These are phyloP conservation scores for Boletellus sp. DNA, from an alignment of 768 basidiomycete species.

Conservation along the genomic window DNA sequence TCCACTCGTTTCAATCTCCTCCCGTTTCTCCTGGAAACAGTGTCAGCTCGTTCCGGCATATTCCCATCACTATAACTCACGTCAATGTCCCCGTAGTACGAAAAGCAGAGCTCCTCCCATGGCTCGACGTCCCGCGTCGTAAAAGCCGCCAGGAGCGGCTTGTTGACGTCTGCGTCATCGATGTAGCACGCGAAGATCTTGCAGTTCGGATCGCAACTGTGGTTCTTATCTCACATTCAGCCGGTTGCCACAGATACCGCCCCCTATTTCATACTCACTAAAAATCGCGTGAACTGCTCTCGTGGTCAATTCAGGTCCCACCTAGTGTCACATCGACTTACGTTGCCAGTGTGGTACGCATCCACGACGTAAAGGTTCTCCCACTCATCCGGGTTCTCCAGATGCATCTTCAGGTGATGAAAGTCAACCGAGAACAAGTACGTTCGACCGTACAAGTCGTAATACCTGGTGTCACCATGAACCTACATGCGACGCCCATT, in stretches of 20 bases:
- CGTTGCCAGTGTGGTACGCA: constrained; percentile 86
- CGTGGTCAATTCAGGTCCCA: constrained; percentile 1
- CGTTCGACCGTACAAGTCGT: constrained; percentile 68
- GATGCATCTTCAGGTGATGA: constrained; percentile 49
- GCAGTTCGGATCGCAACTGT: constrained; percentile 88
- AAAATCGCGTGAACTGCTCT: constrained; percentile 86
- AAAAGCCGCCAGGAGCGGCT: constrained; percentile 68
- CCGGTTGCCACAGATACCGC: not conserved
- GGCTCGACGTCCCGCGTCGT: constrained; percentile 59
- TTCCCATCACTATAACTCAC: constrained; percentile 17
- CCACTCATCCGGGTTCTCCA: constrained; percentile 24
- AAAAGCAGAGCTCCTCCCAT: constrained; percentile 74
- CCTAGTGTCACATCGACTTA: constrained; percentile 36
- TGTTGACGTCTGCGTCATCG: constrained; percentile 69
- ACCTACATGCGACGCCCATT: not conserved
- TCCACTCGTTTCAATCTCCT: constrained; percentile 10
- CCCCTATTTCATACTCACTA: constrained; percentile 45
- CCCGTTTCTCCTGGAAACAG: constrained; percentile 20
- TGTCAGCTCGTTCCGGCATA: not conserved
- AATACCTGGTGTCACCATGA: constrained; percentile 44
- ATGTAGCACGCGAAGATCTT: constrained; percentile 69
- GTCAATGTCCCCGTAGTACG: constrained; percentile 60
- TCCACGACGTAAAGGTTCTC: constrained; percentile 60
- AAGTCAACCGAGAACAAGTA: constrained; percentile 86
- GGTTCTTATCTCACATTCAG: constrained; percentile 53